phyloP scores from a whole-genome alignment of 257 asterid species.

The Scutellaria minor region DNA sequence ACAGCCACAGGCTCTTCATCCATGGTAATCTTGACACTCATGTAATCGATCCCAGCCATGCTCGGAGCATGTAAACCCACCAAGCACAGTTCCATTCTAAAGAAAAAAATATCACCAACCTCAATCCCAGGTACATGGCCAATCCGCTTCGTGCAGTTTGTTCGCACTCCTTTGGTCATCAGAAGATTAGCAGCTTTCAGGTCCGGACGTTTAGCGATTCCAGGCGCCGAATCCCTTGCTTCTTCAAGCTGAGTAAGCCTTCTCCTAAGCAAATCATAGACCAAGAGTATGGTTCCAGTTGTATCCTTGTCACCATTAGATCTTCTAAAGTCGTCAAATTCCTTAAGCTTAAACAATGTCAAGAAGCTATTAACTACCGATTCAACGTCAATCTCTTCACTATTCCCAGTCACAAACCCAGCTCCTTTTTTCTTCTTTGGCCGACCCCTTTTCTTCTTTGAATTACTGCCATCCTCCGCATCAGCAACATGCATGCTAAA shows the following conservation, averaged over 20 bases:
- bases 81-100: slow-evolving; percentile 88
- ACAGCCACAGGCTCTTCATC: slow-evolving; percentile 94
- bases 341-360: slow-evolving; percentile 54
- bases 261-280: slow-evolving; percentile 68
- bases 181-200: slow-evolving; percentile 61
- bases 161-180: slow-evolving; percentile 75
- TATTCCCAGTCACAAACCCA: slow-evolving; percentile 19
- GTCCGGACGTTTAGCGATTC: slow-evolving; percentile 75
- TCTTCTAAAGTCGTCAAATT: slow-evolving; percentile 60
- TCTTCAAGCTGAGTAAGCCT: slow-evolving; percentile 76
- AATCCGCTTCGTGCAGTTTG: slow-evolving; percentile 64
- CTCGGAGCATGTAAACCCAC: slow-evolving; percentile 92
- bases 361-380: slow-evolving; percentile 49
- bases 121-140: slow-evolving; percentile 87
- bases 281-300: slow-evolving; percentile 55
- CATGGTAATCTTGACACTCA: slow-evolving; percentile 63
- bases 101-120: slow-evolving; percentile 85
- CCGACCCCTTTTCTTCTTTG: slow-evolving; percentile 54
- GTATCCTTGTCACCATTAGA: slow-evolving; percentile 67
- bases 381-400: slow-evolving; percentile 53
- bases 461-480: slow-evolving; percentile 49
- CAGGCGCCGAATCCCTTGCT: slow-evolving; percentile 50
- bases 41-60: slow-evolving; percentile 97
- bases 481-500: slow-evolving; percentile 37
- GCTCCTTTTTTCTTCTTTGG: slow-evolving; percentile 23